phyloP scores from a whole-genome alignment of 768 basidiomycete genomes.

The Melanogaster broomeanus region DNA sequence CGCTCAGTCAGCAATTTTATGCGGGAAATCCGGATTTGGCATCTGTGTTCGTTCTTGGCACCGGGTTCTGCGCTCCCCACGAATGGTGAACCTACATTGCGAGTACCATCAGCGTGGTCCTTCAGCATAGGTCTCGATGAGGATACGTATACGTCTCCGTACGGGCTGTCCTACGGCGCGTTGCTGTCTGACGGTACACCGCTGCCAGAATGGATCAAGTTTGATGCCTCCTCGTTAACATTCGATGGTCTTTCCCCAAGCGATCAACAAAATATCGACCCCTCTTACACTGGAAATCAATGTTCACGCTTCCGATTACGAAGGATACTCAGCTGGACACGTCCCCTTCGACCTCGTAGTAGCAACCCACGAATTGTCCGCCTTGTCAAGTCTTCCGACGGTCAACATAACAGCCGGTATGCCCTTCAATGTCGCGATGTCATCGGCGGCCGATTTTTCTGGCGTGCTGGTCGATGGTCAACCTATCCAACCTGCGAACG shows the following conservation, averaged over 20 bases:
- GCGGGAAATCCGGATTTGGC: constrained; percentile 64
- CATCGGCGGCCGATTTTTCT: constrained; percentile 58
- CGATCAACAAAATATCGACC: constrained; percentile 36
- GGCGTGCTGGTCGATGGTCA: constrained; percentile 65
- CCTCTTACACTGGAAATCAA: constrained; percentile 51
- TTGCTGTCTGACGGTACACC: constrained; percentile 65
- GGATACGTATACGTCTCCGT: constrained; percentile 54
- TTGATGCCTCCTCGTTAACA: constrained; percentile 66
- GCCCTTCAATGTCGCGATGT: constrained; percentile 51
- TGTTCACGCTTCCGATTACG: constrained; percentile 70
- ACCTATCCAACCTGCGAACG: constrained; percentile 56
- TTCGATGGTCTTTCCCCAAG: constrained; percentile 77
- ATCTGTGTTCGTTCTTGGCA: constrained; percentile 72
- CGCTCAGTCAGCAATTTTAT: constrained; percentile 63
- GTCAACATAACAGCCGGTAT: constrained; percentile 70
- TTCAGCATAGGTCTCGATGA: constrained; percentile 86
- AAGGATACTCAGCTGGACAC: constrained; percentile 64
- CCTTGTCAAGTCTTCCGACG: constrained; percentile 49
- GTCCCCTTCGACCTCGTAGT: constrained; percentile 68
- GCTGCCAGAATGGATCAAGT: constrained; percentile 76
- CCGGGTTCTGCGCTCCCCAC: constrained; percentile 56
- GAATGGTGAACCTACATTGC: constrained; percentile 54
- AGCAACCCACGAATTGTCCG: constrained; percentile 67
- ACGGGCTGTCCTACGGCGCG: constrained; percentile 62
- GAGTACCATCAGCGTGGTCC: constrained; percentile 82